Evolutionary conservation across 257 asterid species (phyloP), one percentile per base, ranked within the genome.

Genomic region (Solanum acaule): DNA sequence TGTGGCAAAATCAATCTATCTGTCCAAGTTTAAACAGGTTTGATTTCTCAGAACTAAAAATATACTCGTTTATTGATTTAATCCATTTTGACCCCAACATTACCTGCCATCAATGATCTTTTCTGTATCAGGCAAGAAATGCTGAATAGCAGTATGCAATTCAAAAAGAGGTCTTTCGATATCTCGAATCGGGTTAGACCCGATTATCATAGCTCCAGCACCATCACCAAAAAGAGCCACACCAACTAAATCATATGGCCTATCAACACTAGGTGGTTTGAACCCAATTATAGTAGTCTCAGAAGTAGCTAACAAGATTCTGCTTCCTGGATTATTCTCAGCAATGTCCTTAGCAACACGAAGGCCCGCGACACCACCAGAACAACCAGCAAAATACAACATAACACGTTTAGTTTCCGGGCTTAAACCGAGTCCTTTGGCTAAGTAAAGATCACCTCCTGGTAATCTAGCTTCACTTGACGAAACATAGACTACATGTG

Each of bases 321-420:
- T 90, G 46, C 98, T 94, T 0, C 98, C 98, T 3, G 98, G 99
- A 77, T 97, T 97, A 92, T 97, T 97, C 91, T 97, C 98, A 6
- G 98, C 98, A 22, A 97, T 92, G 93, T 97, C 99, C 86, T 97
- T 97, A 5, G 99, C 99, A 4, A 96, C 97, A 1, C 99, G 92
- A 34, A 97, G 95, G 91, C 99, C 99, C 5, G 99, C 99, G 6
- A 96, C 99, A 8, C 99, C 99, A 2, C 99, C 99, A 0, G 99
- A 96, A 94, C 99, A 97, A 89, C 99, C 98, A 8, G 98, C 93
- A 68, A 97, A 97, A 91, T 97, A 96, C 90, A 97, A 94, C 97
- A 89, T 95, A 84, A 93, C 94, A 33, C 99, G 87, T 10, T 90
- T 93, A 29, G 98, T 94, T 37, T 92, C 79, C 23, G 97, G 97